phyloP scores from a whole-genome alignment of 2,329 filamentous ascomycete genomes.

The Colletotrichum scovillei region DNA sequence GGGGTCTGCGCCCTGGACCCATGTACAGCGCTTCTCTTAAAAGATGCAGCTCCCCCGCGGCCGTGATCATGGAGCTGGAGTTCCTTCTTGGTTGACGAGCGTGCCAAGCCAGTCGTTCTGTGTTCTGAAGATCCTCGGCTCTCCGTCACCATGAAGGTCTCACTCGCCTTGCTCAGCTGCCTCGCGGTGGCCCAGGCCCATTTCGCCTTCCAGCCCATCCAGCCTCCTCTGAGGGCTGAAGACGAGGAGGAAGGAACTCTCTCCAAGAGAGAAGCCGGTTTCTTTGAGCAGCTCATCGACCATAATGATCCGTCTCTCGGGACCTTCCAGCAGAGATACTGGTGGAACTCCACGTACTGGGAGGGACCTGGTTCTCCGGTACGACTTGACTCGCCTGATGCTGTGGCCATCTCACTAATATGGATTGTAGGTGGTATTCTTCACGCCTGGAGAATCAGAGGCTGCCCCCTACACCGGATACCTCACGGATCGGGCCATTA shows the following conservation, averaged over 20 bases:
- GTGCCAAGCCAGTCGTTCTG: neutral
- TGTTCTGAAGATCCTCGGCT: neutral
- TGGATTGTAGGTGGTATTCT: conserved; percentile 54
- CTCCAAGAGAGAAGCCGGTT: conserved; percentile 16
- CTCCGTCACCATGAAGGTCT: conserved; percentile 25
- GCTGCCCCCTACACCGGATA: conserved; percentile 60
- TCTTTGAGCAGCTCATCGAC: conserved; percentile 68
- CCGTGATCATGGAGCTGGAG: neutral
- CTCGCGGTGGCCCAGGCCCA: conserved; percentile 15
- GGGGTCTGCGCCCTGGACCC: conserved; percentile 1
- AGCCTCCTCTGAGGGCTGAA: conserved; percentile 20
- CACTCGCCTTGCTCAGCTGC: conserved; percentile 22
- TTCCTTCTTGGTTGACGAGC: conserved; percentile 6
- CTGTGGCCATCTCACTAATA: neutral
- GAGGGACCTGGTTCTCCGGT: conserved; percentile 65
- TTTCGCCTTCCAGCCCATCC: conserved; percentile 18
- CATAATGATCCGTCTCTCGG: conserved; percentile 63
- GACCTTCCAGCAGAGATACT: conserved; percentile 58
- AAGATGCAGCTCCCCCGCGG: neutral
- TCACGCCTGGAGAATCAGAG: conserved; percentile 63
- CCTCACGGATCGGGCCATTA: conserved; percentile 60
- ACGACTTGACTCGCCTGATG: conserved; percentile 34
- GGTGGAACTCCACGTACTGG: conserved; percentile 63
- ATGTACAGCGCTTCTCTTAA: conserved; percentile 6
- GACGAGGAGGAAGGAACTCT: conserved; percentile 10